phyloP scores from a whole-genome alignment of 345 rosid genomes.

The Eutrema japonicum region DNA sequence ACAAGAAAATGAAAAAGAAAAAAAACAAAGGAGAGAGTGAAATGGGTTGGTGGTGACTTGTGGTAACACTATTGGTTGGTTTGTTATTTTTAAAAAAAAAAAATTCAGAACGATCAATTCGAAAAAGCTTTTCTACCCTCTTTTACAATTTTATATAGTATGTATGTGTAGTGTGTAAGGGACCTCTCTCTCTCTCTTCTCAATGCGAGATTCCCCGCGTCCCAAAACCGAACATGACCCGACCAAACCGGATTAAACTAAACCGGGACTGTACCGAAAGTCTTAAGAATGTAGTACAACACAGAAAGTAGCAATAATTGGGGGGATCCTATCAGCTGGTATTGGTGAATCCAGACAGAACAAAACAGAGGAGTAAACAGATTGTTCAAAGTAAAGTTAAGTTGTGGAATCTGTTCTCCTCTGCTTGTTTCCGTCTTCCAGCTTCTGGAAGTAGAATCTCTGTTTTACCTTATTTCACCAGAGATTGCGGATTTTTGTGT shows the following conservation, averaged over 20 bases:
- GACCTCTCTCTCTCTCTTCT: slow-evolving; percentile 9
- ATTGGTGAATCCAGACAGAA: slow-evolving; percentile 27
- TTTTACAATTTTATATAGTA: slow-evolving; percentile 10
- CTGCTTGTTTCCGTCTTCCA: slow-evolving; percentile 36
- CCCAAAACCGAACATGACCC: slow-evolving; percentile 27
- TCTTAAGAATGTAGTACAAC: slow-evolving; percentile 35
- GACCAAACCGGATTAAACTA: slow-evolving; percentile 25
- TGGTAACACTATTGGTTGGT: slow-evolving; percentile 41
- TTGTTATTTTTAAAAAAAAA: slow-evolving; percentile 47
- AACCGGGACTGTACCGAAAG: slow-evolving; percentile 38
- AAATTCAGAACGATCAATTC: too few relatives aligned
- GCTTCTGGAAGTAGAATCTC: slow-evolving; percentile 29
- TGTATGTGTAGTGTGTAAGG: background rate
- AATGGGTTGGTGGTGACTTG: slow-evolving; percentile 32
- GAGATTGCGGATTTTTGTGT: slow-evolving; percentile 28
- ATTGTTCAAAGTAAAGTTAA: slow-evolving; percentile 18
- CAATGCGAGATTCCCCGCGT: background rate
- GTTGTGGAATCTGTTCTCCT: slow-evolving; percentile 19
- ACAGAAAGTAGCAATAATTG: slow-evolving; percentile 31
- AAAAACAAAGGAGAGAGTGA: background rate
- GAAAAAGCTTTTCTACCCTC: slow-evolving; percentile 13
- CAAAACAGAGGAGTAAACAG: slow-evolving; percentile 40
- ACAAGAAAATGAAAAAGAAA: slow-evolving; percentile 15
- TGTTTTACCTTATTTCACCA: slow-evolving; percentile 34
- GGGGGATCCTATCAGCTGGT: slow-evolving; percentile 22